Conservation (phyloP, 305 asterid species). For the Fraxinus angustifolia region DNA sequence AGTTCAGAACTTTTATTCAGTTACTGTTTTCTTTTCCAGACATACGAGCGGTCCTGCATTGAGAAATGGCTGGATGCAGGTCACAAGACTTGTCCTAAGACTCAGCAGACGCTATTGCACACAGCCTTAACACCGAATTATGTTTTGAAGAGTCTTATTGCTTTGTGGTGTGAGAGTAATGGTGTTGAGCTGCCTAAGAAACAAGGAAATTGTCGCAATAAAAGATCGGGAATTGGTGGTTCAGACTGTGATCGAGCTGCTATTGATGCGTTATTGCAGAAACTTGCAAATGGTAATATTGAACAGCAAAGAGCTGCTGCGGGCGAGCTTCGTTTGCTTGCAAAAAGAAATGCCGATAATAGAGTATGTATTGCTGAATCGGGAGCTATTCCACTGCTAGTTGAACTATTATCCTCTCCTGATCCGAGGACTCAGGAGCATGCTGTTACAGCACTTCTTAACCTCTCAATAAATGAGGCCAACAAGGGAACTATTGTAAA, state of each 20-base stretch:
- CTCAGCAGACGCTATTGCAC: slow-evolving; percentile 82
- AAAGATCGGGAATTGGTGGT: slow-evolving; percentile 50
- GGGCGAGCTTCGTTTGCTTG: slow-evolving; percentile 94
- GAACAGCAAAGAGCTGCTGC: slow-evolving; percentile 91
- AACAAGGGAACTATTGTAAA: slow-evolving; percentile 82
- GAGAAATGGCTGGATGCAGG: slow-evolving; percentile 96
- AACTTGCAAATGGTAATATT: slow-evolving; percentile 62
- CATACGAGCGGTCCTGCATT: slow-evolving; percentile 85
- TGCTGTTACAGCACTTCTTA: slow-evolving; percentile 88
- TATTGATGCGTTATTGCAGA: slow-evolving; percentile 55
- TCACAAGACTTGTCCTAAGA: slow-evolving; percentile 93
- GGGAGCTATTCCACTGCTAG: slow-evolving; percentile 84
- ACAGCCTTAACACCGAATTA: slow-evolving; percentile 90
- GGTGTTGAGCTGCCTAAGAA: slow-evolving; percentile 84
- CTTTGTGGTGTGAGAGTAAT: slow-evolving; percentile 89
- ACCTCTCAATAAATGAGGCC: slow-evolving; percentile 83
- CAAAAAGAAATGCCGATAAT: slow-evolving; percentile 88
- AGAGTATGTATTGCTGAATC: slow-evolving; percentile 88
- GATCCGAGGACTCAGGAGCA: slow-evolving; percentile 89
- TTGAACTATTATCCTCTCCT: slow-evolving; percentile 68
- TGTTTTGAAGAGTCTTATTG: slow-evolving; percentile 79
- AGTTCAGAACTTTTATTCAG: slow-evolving; percentile 6
- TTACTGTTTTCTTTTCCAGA: slow-evolving; percentile 42
- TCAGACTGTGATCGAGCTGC: slow-evolving; percentile 81
- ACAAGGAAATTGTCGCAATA: slow-evolving; percentile 56